A percentile compares a stretch with the other conserved stretches of the same genome.
These are phyloP conservation scores for Chrysosporium keratinophilum DNA, from an alignment of 2,329 filamentous ascomycete genomes.

Conservation along the genomic window DNA sequence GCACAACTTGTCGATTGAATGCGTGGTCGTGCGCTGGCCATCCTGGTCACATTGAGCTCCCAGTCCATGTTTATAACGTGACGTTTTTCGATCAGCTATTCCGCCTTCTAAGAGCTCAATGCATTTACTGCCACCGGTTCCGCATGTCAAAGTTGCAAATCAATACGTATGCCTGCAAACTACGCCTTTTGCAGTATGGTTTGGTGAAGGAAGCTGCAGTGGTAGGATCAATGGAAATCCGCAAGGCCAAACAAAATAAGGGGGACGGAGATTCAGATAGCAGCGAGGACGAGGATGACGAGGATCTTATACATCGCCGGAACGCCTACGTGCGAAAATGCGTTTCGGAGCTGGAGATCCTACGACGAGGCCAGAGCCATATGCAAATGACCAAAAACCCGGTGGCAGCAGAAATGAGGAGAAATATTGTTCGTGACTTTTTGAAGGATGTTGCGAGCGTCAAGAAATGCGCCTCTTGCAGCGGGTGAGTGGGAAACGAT, in stretches of 20 bases:
- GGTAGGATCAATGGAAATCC: conserved; percentile 43
- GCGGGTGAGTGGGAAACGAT: conserved; percentile 35
- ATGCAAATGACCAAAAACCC: conserved; percentile 62
- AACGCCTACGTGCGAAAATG: conserved; percentile 62
- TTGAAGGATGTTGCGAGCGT: conserved; percentile 59
- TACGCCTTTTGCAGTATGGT: conserved; percentile 76
- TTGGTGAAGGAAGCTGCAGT: conserved; percentile 58
- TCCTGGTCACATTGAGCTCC: conserved; percentile 87
- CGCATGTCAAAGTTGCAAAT: conserved; percentile 66
- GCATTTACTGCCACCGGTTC: conserved; percentile 80
- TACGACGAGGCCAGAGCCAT: conserved; percentile 33
- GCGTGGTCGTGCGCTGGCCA: conserved; percentile 80
- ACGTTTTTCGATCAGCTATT: conserved; percentile 89
- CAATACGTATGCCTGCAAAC: conserved; percentile 70
- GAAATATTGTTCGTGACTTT: conserved; percentile 69
- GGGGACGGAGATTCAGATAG: conserved; percentile 51
- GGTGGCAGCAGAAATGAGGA: conserved; percentile 65
- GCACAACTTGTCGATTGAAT: conserved; percentile 81
- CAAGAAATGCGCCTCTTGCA: conserved; percentile 59
- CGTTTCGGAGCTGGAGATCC: conserved; percentile 51
- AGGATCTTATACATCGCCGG: conserved; percentile 45
- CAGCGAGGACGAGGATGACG: conserved; percentile 51
- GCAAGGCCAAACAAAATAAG: conserved; percentile 39
- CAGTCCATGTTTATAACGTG: conserved; percentile 89
- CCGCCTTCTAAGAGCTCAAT: conserved; percentile 74